Conservation (phyloP, 768 basidiomycete genomes). For the Rhodotorula kratochvilovae region DNA sequence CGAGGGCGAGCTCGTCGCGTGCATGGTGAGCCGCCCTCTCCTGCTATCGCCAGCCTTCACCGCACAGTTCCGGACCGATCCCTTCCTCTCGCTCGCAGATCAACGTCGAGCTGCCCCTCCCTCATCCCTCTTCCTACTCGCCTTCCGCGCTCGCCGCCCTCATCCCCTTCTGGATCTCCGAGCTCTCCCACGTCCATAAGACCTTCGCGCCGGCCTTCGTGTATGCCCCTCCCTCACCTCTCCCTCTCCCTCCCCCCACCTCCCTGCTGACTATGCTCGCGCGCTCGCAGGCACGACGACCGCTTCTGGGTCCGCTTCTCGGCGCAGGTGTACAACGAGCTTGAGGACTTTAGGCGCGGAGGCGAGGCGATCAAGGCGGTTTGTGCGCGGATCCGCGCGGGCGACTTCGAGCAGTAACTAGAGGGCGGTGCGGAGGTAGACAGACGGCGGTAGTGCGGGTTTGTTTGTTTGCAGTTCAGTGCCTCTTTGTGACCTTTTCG, state of each 20-base stretch:
- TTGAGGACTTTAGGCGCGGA: constrained; percentile 28
- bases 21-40: constrained; percentile 57
- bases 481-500: too few species aligned
- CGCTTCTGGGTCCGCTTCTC: constrained; percentile 17
- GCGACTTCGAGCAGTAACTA: constrained; percentile 5
- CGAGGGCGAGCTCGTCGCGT: constrained; percentile 57
- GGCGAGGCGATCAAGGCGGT: constrained; percentile 17
- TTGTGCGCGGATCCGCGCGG: constrained; percentile 12
- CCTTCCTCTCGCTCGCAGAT: constrained; percentile 17
- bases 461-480: too few species aligned
- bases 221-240: neutral
- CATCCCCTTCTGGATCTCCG: constrained; percentile 1
- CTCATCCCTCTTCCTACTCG: constrained; percentile 2
- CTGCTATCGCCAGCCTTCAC: too few species aligned
- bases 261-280: neutral
- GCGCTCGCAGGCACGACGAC: constrained; percentile 12
- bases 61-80: too few species aligned
- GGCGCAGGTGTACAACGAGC: constrained; percentile 40
- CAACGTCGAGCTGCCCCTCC: constrained; percentile 37
- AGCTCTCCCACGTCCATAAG: constrained; percentile 1
- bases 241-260: too few species aligned
- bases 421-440: too few species aligned
- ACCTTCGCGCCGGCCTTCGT: constrained; percentile 13
- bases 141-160: neutral
- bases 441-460: too few species aligned